Evolutionary conservation across 257 asterid species (phyloP).

Genomic region (Solanum habrochaites): DNA sequence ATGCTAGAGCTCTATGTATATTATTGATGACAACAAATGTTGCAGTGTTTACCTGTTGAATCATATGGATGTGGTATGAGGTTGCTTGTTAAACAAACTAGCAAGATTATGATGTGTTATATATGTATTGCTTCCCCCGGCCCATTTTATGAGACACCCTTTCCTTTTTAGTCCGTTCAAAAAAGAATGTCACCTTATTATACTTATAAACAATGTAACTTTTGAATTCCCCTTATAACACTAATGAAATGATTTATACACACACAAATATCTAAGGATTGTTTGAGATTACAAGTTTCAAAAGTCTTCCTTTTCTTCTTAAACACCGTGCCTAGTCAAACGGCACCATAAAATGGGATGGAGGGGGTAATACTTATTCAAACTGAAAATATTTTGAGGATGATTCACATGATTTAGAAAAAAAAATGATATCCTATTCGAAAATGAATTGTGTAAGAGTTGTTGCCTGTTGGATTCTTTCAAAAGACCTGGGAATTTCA

Average conservation of each 20-base stretch:
- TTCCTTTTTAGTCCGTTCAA: not conserved
- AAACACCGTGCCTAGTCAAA: not conserved
- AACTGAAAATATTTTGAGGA: not conserved
- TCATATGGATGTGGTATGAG: not conserved
- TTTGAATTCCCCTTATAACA: not conserved
- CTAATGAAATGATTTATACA: not conserved
- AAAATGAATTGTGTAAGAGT: not conserved
- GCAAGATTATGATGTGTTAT: not conserved
- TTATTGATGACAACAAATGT: not conserved
- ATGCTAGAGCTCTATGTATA: not conserved
- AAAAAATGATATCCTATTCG: not conserved
- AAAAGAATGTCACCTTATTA: not conserved
- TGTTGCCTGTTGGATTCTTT: not conserved
- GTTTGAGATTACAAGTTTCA: not conserved
- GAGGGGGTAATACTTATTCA: not conserved
- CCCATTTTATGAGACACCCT: not conserved
- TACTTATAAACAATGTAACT: not conserved
- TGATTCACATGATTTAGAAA: not conserved
- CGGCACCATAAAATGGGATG: not conserved
- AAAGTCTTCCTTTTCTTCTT: not conserved
- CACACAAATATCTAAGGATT: not conserved
- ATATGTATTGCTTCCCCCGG: not conserved
- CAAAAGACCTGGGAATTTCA: not conserved
- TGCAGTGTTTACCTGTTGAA: not conserved
- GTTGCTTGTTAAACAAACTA: not conserved